A percentile compares a stretch with the other conserved stretches of the same genome.
These are phyloP conservation scores for Suillus cothurnatus DNA, from an alignment of 768 basidiomycete genomes.

Conservation along the genomic window DNA sequence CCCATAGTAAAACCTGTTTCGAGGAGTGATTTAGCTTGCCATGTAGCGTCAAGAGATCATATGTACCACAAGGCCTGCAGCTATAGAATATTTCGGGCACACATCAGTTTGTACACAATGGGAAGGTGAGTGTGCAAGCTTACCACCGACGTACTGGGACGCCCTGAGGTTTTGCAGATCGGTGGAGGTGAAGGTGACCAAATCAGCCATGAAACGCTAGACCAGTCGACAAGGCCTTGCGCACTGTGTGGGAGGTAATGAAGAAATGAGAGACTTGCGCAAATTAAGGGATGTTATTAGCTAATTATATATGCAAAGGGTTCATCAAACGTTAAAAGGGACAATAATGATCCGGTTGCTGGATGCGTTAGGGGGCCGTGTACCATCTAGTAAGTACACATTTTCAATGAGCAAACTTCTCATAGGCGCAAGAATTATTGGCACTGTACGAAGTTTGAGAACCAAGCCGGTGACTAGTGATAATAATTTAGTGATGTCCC, in stretches of 20 bases:
- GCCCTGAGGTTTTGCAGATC: constrained; percentile 15
- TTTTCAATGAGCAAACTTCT: not conserved
- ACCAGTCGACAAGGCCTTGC: not conserved
- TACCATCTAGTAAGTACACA: not conserved
- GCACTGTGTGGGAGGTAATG: not conserved
- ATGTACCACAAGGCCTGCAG: constrained; percentile 27
- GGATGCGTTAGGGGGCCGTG: not conserved
- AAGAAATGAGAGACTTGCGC: not conserved
- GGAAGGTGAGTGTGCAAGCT: constrained; percentile 4
- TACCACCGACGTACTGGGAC: constrained; percentile 30
- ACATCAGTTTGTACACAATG: constrained; percentile 8
- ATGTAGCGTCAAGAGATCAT: not conserved
- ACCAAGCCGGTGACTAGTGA: not conserved
- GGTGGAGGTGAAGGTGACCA: not conserved
- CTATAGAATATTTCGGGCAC: constrained; percentile 10
- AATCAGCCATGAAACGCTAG: constrained; percentile 1
- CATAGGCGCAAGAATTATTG: not conserved
- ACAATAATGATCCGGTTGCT: constrained; percentile 4
- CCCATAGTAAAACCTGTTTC: constrained; percentile 35
- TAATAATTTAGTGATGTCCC: not conserved
- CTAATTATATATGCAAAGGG: constrained; percentile 17
- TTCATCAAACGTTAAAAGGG: constrained; percentile 3
- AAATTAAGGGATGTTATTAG: not conserved
- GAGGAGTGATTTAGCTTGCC: not conserved
- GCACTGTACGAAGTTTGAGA: not conserved